phyloP scores from a whole-genome alignment of 495 filamentous ascomycete genomes.

The Penicillium atrosanguineum region DNA sequence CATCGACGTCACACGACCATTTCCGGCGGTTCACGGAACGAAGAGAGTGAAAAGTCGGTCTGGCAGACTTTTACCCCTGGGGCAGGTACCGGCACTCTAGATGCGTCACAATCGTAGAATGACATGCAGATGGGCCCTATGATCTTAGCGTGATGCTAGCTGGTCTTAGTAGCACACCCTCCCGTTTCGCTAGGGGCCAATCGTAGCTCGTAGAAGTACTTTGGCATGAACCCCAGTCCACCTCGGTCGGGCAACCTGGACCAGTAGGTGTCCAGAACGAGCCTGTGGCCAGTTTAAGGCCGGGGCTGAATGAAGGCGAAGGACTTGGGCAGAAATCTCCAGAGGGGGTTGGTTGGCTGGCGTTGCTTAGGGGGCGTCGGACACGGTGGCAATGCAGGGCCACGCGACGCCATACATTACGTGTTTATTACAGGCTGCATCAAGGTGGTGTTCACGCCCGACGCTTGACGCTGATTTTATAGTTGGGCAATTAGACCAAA shows the following conservation, averaged over 20 bases:
- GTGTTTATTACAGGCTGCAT: too few species aligned
- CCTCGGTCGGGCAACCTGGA: background rate
- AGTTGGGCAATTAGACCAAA: too few species aligned
- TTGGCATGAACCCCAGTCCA: slow-evolving; percentile 16
- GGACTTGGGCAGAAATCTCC: slow-evolving; percentile 15
- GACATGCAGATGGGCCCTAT: slow-evolving; percentile 13
- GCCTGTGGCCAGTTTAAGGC: background rate
- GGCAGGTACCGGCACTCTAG: slow-evolving; percentile 3
- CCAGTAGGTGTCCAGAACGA: slow-evolving; percentile 25
- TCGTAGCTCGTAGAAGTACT: background rate
- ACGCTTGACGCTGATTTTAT: too few species aligned
- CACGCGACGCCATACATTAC: background rate
- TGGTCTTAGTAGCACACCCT: slow-evolving; percentile 14
- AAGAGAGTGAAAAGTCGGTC: slow-evolving; percentile 23
- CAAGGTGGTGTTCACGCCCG: background rate
- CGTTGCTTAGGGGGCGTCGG: background rate
- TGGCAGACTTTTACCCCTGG: slow-evolving; percentile 7
- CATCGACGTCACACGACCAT: slow-evolving; percentile 17
- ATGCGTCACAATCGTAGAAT: slow-evolving; percentile 12
- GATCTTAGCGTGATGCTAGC: slow-evolving; percentile 19
- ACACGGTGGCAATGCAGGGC: slow-evolving; percentile 7
- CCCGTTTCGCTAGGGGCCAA: slow-evolving; percentile 2
- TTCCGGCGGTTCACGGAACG: slow-evolving; percentile 1
- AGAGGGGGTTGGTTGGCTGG: slow-evolving; percentile 7
- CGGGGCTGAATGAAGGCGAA: slow-evolving; percentile 17